These are phyloP conservation scores for Paralagenidium karlingii DNA, from an alignment of 352 stramenopile species.

Conservation along the genomic window DNA sequence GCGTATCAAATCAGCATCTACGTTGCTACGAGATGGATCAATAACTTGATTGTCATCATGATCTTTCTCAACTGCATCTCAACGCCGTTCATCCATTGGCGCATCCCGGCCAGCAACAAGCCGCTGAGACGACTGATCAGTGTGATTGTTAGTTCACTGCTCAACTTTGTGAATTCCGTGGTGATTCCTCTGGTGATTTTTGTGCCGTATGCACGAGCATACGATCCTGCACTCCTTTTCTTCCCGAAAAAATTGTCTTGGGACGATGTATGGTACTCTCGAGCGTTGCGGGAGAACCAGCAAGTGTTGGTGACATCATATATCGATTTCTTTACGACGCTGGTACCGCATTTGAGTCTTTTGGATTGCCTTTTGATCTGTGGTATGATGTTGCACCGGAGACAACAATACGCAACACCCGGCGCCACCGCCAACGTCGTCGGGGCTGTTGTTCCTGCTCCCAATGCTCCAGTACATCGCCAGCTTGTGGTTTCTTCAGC, in stretches of 20 bases:
- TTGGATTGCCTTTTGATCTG: no score
- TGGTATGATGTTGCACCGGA: no score
- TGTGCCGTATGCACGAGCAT: constrained; percentile 4
- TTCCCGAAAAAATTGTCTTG: no score
- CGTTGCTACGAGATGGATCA: constrained; percentile 9
- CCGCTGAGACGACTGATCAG: constrained; percentile 2
- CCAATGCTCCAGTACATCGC: no score
- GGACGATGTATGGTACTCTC: constrained; percentile 7
- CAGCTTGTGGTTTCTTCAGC: no score
- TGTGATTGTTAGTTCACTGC: constrained; percentile 5
- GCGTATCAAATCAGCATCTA: constrained; percentile 8
- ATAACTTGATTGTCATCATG: constrained; percentile 3
- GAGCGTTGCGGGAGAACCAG: constrained; percentile 9
- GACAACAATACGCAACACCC: no score
- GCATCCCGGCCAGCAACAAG: neutral
- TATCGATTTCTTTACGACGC: constrained; percentile 6
- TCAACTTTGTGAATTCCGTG: constrained; percentile 12
- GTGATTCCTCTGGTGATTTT: constrained; percentile 7
- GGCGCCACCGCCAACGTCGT: no score
- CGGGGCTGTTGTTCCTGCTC: no score
- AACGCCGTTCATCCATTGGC: neutral
- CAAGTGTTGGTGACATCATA: constrained; percentile 6
- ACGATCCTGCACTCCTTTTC: no score
- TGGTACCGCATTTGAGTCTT: constrained; percentile 6
- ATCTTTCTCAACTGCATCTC: constrained; percentile 11